These are phyloP conservation scores for Lumnitzera racemosa DNA, from an alignment of 345 rosid genomes.

Conservation along the genomic window DNA sequence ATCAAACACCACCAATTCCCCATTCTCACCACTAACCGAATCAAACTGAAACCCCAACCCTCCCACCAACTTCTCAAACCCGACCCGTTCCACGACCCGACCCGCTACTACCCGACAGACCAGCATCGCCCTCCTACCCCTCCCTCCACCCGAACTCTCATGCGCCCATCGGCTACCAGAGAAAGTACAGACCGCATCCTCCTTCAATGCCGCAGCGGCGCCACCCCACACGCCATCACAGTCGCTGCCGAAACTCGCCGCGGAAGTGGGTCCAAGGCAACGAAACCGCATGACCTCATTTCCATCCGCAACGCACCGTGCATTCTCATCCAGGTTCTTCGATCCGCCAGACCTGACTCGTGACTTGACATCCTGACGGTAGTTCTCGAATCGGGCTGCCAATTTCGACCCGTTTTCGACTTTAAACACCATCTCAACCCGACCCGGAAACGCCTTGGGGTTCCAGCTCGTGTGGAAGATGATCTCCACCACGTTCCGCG, in stretches of 20 bases:
- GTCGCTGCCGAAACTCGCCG: constrained; percentile 24
- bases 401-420: constrained; percentile 74
- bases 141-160: constrained; percentile 74
- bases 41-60: constrained; percentile 47
- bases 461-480: constrained; percentile 95
- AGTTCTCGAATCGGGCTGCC: constrained; percentile 79
- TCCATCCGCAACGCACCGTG: constrained; percentile 86
- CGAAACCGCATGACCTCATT: constrained; percentile 96
- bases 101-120: constrained; percentile 94
- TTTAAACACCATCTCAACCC: constrained; percentile 81
- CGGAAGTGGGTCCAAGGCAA: constrained; percentile 61
- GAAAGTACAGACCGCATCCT: constrained; percentile 57
- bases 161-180: constrained; percentile 78
- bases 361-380: constrained; percentile 61
- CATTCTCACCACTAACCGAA: constrained; percentile 77
- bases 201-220: constrained; percentile 37
- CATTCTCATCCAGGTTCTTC: constrained; percentile 54
- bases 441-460: constrained; percentile 64
- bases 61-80: constrained; percentile 35
- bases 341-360: constrained; percentile 33
- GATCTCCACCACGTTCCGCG: constrained; percentile 89
- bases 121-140: constrained; percentile 85
- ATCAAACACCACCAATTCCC: constrained; percentile 83
- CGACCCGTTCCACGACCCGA: constrained; percentile 51
- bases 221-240: constrained; percentile 40